Evolutionary conservation across 1,284 basidiomycete genomes (phyloP).

Genomic region (Apiotrichum siamense): DNA sequence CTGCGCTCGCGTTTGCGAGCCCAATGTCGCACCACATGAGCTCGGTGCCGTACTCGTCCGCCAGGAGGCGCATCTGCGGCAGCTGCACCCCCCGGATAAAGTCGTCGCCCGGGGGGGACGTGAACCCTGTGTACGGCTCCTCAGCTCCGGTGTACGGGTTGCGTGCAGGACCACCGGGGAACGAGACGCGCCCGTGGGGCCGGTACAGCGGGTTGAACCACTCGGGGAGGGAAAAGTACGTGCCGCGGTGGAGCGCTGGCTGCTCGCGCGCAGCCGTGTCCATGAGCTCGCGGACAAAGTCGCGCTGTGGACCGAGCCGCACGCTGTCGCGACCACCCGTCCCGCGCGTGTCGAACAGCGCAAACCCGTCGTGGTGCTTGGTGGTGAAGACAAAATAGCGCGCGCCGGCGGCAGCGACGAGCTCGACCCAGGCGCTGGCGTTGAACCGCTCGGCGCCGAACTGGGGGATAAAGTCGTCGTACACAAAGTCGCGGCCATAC

Average conservation of each 20-base stretch:
- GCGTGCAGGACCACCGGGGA: constrained; percentile 55
- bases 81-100: constrained; percentile 55
- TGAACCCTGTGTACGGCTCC: constrained; percentile 56
- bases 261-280: constrained; percentile 49
- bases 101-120: constrained; percentile 53
- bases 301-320: constrained; percentile 53
- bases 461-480: constrained; percentile 57
- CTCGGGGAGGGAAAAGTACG: constrained; percentile 46
- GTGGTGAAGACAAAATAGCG: constrained; percentile 60
- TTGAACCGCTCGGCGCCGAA: constrained; percentile 56
- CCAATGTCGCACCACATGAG: constrained; percentile 59
- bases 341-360: constrained; percentile 53
- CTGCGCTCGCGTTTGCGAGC: constrained; percentile 52
- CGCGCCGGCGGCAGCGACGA: constrained; percentile 56
- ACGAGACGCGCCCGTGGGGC: constrained; percentile 51
- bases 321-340: constrained; percentile 54
- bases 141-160: constrained; percentile 54
- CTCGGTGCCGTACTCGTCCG: constrained; percentile 53
- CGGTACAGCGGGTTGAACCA: constrained; percentile 57
- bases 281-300: constrained; percentile 55
- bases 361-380: constrained; percentile 49
- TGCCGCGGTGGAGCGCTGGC: constrained; percentile 20
- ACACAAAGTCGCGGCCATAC: constrained; percentile 52
- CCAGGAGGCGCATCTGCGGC: constrained; percentile 57
- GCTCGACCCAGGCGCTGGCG: constrained; percentile 54